Evolutionary conservation across 2,329 filamentous ascomycete species (phyloP), one percentile per base, ranked within the genome.

Genomic region (Exophiala sp.): DNA sequence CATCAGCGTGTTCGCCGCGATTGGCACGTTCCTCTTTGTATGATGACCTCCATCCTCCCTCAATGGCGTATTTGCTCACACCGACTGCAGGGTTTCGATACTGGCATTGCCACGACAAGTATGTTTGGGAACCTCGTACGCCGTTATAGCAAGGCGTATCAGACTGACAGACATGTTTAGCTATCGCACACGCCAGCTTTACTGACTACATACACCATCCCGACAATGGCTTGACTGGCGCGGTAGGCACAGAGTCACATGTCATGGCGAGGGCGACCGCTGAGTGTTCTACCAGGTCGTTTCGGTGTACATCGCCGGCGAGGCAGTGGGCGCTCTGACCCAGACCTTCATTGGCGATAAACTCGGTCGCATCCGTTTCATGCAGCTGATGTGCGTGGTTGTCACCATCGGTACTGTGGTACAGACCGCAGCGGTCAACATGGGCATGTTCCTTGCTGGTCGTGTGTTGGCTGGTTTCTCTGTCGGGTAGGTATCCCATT

Each of bases 401-500:
- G 95, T 89, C 78, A 78, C 80, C 35, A 41, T 88, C 52, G 86
- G 86, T 76, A 80, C 84, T 21, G 69, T 83, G 55, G 75, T 91
- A 39, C 86, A 91, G 75, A 83, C 83, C 44, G 76, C 77, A 45
- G 75, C 78, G 34, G 65, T 64, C 36, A 69, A 77, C 39, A 74
- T 87, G 10, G 81, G 77, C 52, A 77, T 84, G 60, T 82, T 90
- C 57, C 84, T 89, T 18, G 80, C 81, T 52, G 88, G 88, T 69
- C 87, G 88, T 78, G 74, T 90, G 50, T 73, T 91, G 63, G 84
- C 87, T 43, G 88, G 88, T 68, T 71, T 89, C 53, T 88, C 88
- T 77, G 87, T 91, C 64, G 88, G 88, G 67, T 89, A 89, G 68
- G 86, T 88, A 83, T 89, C n/a, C 65, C 84, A 90, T 69, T 88